Evolutionary conservation across 2,329 filamentous ascomycete species (phyloP).

Genomic region (Penicillium sp.): DNA sequence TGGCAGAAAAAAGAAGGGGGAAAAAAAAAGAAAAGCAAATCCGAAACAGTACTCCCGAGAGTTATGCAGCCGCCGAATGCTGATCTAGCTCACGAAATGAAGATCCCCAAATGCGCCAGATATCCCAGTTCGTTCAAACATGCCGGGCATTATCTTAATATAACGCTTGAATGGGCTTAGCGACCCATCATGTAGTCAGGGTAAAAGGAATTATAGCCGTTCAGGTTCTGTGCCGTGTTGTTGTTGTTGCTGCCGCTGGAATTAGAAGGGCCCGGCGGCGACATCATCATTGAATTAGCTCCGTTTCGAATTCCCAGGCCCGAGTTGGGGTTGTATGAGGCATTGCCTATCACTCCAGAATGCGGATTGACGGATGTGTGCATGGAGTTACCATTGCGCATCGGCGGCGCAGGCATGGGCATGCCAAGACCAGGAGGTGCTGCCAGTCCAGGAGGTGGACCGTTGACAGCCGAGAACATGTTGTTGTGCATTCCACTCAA

Average conservation of each 20-base stretch:
- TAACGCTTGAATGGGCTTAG: slow-evolving; percentile 29
- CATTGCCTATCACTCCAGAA: slow-evolving; percentile 29
- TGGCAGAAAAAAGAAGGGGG: slow-evolving; percentile 19
- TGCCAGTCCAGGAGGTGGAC: slow-evolving; percentile 77
- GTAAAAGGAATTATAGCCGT: slow-evolving; percentile 40
- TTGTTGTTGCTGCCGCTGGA: slow-evolving; percentile 29
- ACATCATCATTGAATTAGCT: slow-evolving; percentile 32
- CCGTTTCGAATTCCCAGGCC: slow-evolving; percentile 40
- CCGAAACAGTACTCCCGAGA: slow-evolving; percentile 37
- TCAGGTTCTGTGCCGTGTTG: slow-evolving; percentile 31
- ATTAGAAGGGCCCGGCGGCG: slow-evolving; percentile 30
- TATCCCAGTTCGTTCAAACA: slow-evolving; percentile 43
- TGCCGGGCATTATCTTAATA: slow-evolving; percentile 42
- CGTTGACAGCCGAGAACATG: slow-evolving; percentile 66
- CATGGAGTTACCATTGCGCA: slow-evolving; percentile 33
- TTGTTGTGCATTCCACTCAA: slow-evolving; percentile 55
- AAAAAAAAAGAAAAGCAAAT: slow-evolving; percentile 25
- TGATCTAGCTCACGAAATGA: slow-evolving; percentile 41
- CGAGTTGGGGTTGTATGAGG: slow-evolving; percentile 36
- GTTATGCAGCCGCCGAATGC: slow-evolving; percentile 41
- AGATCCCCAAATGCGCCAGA: slow-evolving; percentile 41
- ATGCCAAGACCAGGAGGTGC: slow-evolving; percentile 68
- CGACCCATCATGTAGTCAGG: slow-evolving; percentile 52
- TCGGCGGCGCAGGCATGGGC: slow-evolving; percentile 26
- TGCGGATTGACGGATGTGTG: slow-evolving; percentile 32